These are phyloP conservation scores for Fusarium mexicanum DNA, from an alignment of 2,329 filamentous ascomycete genomes.

Conservation along the genomic window DNA sequence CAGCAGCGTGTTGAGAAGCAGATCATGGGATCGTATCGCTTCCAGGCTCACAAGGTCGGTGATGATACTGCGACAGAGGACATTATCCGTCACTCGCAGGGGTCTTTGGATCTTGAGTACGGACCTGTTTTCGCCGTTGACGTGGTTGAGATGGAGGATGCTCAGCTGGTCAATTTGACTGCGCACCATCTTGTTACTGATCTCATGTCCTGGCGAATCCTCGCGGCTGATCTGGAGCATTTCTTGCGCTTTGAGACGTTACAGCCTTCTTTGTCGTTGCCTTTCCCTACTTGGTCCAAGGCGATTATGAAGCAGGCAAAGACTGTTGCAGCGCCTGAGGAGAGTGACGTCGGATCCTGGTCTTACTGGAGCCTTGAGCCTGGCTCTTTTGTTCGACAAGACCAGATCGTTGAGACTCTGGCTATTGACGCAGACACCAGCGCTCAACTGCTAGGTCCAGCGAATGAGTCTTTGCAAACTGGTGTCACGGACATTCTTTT, in stretches of 20 bases:
- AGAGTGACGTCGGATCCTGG: background rate
- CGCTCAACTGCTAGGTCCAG: background rate
- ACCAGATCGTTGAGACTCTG: background rate
- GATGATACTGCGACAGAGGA: background rate
- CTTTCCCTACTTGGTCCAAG: background rate
- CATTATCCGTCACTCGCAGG: background rate
- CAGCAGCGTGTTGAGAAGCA: background rate
- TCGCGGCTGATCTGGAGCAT: background rate
- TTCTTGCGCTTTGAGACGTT: background rate
- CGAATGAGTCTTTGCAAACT: background rate
- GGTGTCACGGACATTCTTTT: background rate
- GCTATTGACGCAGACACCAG: background rate
- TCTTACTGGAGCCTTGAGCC: background rate
- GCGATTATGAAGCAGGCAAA: background rate
- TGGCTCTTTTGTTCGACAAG: background rate
- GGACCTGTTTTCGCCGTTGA: background rate
- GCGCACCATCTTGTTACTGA: background rate
- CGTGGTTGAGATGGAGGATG: background rate
- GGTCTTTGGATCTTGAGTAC: background rate
- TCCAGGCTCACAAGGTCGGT: fast-evolving
- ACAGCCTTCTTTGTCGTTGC: background rate
- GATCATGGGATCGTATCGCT: background rate
- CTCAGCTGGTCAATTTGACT: background rate
- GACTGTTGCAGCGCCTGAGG: fast-evolving
- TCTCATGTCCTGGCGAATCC: background rate